A percentile compares a stretch with the other conserved stretches of the same genome.
phyloP scores from a whole-genome alignment of 805 yeast species.

The Lachancea cidri region DNA sequence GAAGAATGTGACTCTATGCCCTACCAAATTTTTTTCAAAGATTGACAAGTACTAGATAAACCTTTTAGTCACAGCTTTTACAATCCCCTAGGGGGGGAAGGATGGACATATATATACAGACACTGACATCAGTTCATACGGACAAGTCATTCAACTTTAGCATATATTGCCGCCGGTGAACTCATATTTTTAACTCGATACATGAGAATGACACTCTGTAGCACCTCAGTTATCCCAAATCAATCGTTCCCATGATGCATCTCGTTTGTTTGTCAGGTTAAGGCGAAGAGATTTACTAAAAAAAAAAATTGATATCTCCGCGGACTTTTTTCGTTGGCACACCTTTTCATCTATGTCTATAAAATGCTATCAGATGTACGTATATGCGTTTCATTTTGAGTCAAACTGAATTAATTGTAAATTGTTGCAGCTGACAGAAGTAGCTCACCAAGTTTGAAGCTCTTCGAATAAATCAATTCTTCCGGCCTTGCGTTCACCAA shows the following conservation, averaged over 20 bases:
- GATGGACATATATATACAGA: no score
- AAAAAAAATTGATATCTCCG: background rate
- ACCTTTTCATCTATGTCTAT: background rate
- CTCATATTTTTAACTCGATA: no score
- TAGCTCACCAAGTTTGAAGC: constrained; percentile 49
- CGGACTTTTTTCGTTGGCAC: background rate
- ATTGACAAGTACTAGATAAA: background rate
- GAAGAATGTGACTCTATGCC: background rate
- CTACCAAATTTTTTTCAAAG: background rate
- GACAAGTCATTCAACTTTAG: no score
- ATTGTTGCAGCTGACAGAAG: background rate
- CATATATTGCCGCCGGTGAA: no score
- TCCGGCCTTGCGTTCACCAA: constrained; percentile 28
- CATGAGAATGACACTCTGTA: no score
- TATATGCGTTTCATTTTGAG: no score
- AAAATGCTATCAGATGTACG: no score
- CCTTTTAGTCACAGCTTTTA: background rate
- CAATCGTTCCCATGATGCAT: no score
- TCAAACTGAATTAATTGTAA: no score
- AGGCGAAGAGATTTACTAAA: no score
- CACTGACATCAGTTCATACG: background rate
- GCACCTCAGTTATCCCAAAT: no score
- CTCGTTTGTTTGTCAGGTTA: no score
- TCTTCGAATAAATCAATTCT: constrained; percentile 55
- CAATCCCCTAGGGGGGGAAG: background rate